Conservation (phyloP, 306 rosid species). For the Gillenia trifoliata region DNA sequence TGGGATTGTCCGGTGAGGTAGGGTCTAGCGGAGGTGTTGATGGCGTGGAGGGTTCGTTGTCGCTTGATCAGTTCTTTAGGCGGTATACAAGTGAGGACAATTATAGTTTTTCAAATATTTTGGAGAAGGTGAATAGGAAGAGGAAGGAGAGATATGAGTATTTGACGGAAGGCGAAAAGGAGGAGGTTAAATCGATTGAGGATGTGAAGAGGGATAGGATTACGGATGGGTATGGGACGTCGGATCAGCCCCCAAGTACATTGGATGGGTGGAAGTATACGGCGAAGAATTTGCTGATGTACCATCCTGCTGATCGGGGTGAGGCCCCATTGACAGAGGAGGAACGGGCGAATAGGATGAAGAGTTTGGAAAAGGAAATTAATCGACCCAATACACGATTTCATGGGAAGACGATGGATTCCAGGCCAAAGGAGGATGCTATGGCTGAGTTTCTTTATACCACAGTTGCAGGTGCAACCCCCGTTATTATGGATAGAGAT, state of each 20-base stretch:
- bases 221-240: conserved; percentile 92
- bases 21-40: conserved; percentile 24
- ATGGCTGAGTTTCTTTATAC: conserved; percentile 67
- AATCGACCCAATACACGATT: conserved; percentile 58
- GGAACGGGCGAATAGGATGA: conserved; percentile 63
- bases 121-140: conserved; percentile 92
- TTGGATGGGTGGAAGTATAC: conserved; percentile 87
- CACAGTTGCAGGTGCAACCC: conserved; percentile 76
- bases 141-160: conserved; percentile 81
- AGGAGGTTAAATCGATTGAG: conserved; percentile 50
- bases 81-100: conserved; percentile 92
- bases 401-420: conserved; percentile 70
- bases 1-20: conserved; percentile 19
- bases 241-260: conserved; percentile 81
- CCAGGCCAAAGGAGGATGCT: conserved; percentile 78
- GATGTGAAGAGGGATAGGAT: conserved; percentile 79
- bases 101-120: conserved; percentile 65
- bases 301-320: conserved; percentile 87
- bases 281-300: conserved; percentile 85
- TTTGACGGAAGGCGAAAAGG: conserved; percentile 64
- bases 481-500: conserved; percentile 56
- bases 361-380: conserved; percentile 78
- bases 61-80: conserved; percentile 75
- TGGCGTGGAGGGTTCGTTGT: conserved; percentile 39
- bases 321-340: conserved; percentile 83